Percentiles rank a stretch among this genome's conserved stretches.
These are phyloP conservation scores for Rhizomucor pusillus DNA, from an alignment of 371 early-diverging fungal genomes.

Conservation along the genomic window DNA sequence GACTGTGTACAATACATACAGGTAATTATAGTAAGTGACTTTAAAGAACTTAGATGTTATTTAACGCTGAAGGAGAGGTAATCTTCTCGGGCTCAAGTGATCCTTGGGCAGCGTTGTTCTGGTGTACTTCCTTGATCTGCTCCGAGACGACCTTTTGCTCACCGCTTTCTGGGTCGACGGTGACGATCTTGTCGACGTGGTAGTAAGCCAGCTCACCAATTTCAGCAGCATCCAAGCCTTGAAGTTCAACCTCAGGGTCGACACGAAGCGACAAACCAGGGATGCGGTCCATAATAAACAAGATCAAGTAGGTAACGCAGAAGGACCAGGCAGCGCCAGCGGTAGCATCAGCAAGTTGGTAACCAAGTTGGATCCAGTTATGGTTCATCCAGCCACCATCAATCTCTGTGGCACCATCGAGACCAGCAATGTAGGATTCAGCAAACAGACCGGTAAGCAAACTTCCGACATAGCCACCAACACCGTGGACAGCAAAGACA, in stretches of 20 bases:
- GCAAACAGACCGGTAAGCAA: slow-evolving; percentile 91
- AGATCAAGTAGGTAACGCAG: slow-evolving; percentile 67
- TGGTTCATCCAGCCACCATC: slow-evolving; percentile 85
- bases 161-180: slow-evolving; percentile 33
- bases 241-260: slow-evolving; percentile 66
- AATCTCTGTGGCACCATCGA: slow-evolving; percentile 69
- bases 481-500: slow-evolving; percentile 86
- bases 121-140: slow-evolving; percentile 28
- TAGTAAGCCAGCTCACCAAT: slow-evolving; percentile 76
- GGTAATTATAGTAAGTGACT: neutral
- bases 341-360: slow-evolving; percentile 77
- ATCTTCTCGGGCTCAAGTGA: slow-evolving; percentile 8
- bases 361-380: slow-evolving; percentile 75
- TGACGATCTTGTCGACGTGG: slow-evolving; percentile 45
- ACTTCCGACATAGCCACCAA: slow-evolving; percentile 83
- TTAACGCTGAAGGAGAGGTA: slow-evolving; percentile 9
- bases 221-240: slow-evolving; percentile 76
- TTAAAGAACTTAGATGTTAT: slow-evolving; percentile 11
- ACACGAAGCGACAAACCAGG: slow-evolving; percentile 76
- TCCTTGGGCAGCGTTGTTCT: slow-evolving; percentile 13
- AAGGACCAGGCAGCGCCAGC: slow-evolving; percentile 84
- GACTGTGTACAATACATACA: neutral
- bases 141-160: slow-evolving; percentile 38
- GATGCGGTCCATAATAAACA: slow-evolving; percentile 76
- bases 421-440: slow-evolving; percentile 63